Base-by-base conservation (phyloP, 805 yeast genomes). In the Teunomyces stri region DNA sequence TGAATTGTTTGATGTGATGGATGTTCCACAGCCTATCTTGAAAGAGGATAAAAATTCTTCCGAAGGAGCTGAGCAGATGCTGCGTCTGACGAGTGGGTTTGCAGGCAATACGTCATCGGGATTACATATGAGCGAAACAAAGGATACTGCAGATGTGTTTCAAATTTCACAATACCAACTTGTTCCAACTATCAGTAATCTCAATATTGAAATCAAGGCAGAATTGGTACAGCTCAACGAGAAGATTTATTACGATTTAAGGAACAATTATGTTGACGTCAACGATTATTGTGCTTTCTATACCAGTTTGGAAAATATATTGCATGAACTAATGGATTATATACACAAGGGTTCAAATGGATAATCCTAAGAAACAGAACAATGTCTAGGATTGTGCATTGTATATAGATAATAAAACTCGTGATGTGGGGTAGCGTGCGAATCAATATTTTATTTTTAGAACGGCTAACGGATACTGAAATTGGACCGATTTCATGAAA, bases 281-380 rank as follows among this genome's bases (percentile, higher is more conserved):
- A 71, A 70, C 50, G 76, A 72, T 48, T 72, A 72, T 46, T 72
- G 78, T 63, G 67, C 74, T 3, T 71, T 72, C 50, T 72, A 70
- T 50, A 56, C 68, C 16, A 66, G 73, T 16, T 66, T 71, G 53
- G 78, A 72, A 47, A 66, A 69, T 43, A 62, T 71, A 12, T 53
- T 72, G 21, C 69, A 61, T 50, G 74, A 69, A 45, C 57, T 72
- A 31, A 68, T 72, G 67, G 67, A 65, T 37, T 72, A 64, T 48
- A 61, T 71, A n/a, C 60, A 64, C 38, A 34, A 38, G 15, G 46
- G 34, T 16, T 25, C 22, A 6, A 21, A 28, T 12, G 3, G 13
- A 18, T 39, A 25, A 2, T 9, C 4, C 6, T 25, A 25, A 6
- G 4, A 34, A 39, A 10, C 1, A n/a, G 12, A 21, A 34, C 15